These are phyloP conservation scores for Monosporascus sp. DNA, from an alignment of 2,329 filamentous ascomycete species.

Conservation along the genomic window DNA sequence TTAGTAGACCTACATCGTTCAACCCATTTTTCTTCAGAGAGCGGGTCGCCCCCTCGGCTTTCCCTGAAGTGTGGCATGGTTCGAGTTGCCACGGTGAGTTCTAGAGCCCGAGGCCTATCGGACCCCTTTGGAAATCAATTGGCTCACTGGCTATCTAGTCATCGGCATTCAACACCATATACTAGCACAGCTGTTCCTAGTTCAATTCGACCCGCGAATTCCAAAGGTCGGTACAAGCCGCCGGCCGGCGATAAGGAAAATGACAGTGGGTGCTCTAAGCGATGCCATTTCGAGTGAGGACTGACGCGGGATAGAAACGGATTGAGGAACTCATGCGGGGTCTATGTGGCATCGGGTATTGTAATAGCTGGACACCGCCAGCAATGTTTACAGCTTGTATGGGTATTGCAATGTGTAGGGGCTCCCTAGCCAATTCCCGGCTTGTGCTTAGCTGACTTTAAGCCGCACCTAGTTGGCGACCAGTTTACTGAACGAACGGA, in stretches of 20 bases:
- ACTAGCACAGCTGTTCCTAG: slow-evolving; percentile 51
- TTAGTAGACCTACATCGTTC: slow-evolving; percentile 44
- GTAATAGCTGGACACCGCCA: slow-evolving; percentile 51
- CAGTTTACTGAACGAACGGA: slow-evolving; percentile 40
- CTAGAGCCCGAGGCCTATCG: background rate
- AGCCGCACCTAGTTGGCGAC: slow-evolving; percentile 35
- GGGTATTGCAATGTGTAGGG: slow-evolving; percentile 47
- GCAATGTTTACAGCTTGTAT: slow-evolving; percentile 52
- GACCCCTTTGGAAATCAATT: background rate
- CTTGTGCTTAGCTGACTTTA: slow-evolving; percentile 4
- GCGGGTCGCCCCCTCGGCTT: slow-evolving; percentile 33
- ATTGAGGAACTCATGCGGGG: slow-evolving; percentile 43
- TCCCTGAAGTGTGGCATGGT: slow-evolving; percentile 54
- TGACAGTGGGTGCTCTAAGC: slow-evolving; percentile 30
- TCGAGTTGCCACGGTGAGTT: slow-evolving; percentile 46
- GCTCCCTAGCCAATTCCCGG: slow-evolving; percentile 1
- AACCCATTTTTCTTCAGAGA: slow-evolving; percentile 47
- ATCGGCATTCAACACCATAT: slow-evolving; percentile 57
- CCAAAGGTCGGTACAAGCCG: slow-evolving; percentile 41
- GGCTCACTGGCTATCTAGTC: slow-evolving; percentile 30
- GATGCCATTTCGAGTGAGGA: background rate
- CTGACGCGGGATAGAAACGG: slow-evolving; percentile 29
- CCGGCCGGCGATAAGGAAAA: slow-evolving; percentile 29
- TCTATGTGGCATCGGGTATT: slow-evolving; percentile 54
- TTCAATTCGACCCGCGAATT: slow-evolving; percentile 49